Conservation (phyloP, 2,329 filamentous ascomycete species). For the Bertia moriformis region DNA sequence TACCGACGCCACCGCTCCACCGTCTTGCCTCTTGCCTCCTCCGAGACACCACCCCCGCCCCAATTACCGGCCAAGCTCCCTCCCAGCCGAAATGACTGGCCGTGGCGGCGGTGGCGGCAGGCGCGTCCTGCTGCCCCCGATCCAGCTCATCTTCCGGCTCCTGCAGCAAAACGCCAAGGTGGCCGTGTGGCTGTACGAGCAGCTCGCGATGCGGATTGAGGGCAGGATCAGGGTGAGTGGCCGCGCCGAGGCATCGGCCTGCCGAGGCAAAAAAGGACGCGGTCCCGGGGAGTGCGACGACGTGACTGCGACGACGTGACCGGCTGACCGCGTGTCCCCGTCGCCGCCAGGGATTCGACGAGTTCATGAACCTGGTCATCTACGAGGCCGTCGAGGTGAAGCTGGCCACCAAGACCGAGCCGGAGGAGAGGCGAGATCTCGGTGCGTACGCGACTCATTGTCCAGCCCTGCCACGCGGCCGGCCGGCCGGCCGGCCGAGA, state of each 20-base stretch:
- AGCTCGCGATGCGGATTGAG: constrained; percentile 84
- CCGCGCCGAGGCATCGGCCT: neutral
- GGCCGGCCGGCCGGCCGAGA: too few relatives aligned
- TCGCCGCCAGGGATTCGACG: constrained; percentile 68
- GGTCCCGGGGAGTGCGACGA: neutral
- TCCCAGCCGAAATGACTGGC: constrained; percentile 43
- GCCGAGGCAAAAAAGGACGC: neutral
- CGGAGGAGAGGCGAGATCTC: constrained; percentile 57
- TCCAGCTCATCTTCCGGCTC: constrained; percentile 88
- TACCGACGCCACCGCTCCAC: too few relatives aligned
- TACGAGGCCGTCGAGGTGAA: constrained; percentile 91
- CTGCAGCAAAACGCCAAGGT: constrained; percentile 73
- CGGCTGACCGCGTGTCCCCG: too few relatives aligned
- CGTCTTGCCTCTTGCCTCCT: too few relatives aligned
- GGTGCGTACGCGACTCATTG: too few relatives aligned
- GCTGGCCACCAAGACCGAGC: constrained; percentile 64
- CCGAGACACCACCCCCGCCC: too few relatives aligned
- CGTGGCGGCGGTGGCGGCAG: constrained; percentile 43
- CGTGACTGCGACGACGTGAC: too few relatives aligned
- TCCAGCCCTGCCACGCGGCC: too few relatives aligned
- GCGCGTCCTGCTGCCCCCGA: constrained; percentile 44
- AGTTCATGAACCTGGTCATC: constrained; percentile 97
- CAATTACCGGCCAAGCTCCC: too few relatives aligned
- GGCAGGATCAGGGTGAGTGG: constrained; percentile 75
- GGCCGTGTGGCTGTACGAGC: constrained; percentile 93